These are phyloP conservation scores for Peronospora destructor DNA, from an alignment of 352 stramenopile species.

Conservation along the genomic window DNA sequence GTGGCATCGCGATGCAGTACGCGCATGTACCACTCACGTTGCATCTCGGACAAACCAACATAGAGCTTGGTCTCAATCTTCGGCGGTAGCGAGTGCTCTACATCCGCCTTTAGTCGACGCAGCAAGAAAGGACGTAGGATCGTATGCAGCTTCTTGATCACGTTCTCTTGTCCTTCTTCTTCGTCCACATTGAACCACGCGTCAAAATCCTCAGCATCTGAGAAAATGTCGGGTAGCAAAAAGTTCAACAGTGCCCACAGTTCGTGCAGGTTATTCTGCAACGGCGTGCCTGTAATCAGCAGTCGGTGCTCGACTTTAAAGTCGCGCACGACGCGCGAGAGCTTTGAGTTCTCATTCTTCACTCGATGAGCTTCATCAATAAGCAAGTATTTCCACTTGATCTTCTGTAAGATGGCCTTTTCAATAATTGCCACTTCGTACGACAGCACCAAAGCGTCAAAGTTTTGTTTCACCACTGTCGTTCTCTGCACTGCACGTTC, in stretches of 20 bases:
- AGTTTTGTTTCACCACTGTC: conserved; percentile 73
- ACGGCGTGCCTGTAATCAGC: conserved; percentile 94
- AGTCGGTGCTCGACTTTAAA: conserved; percentile 93
- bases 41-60: conserved; percentile 95
- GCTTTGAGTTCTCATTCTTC: conserved; percentile 94
- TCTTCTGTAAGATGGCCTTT: conserved; percentile 86
- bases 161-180: conserved; percentile 92
- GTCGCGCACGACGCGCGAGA: conserved; percentile 78
- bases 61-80: conserved; percentile 99
- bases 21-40: conserved; percentile 98
- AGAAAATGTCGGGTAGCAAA: conserved; percentile 91
- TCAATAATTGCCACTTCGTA: conserved; percentile 96
- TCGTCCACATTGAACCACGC: conserved; percentile 99
- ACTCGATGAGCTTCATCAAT: conserved; percentile 98
- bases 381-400: conserved; percentile 95
- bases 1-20: conserved; percentile 93
- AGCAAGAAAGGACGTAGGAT: conserved; percentile 97
- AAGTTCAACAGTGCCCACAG: conserved; percentile 99
- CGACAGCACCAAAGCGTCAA: conserved; percentile 90
- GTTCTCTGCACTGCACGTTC: conserved; percentile 90
- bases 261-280: conserved; percentile 99
- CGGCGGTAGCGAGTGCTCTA: conserved; percentile 93
- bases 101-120: conserved; percentile 96
- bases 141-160: conserved; percentile 96
- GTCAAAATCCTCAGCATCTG: conserved; percentile 96